Conservation (phyloP, 305 asterid species). For the Solanum hybrid region DNA sequence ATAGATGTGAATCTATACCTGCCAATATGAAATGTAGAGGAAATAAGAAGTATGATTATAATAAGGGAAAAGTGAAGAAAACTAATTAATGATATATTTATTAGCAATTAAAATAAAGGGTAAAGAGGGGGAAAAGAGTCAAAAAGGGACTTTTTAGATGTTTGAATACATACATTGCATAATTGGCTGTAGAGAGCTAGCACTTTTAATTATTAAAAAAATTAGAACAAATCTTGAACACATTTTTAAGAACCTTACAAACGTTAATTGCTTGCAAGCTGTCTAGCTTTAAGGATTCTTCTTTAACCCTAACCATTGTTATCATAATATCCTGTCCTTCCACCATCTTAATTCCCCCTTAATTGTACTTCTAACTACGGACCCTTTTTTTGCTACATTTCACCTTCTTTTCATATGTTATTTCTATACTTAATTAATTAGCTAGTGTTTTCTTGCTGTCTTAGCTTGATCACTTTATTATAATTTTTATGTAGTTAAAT, state of each 20-base stretch:
- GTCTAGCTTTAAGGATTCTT: slow-evolving; percentile 50
- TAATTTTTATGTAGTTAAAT: not conserved
- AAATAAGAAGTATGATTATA: not conserved
- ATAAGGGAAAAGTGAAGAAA: not conserved
- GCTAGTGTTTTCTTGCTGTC: slow-evolving; percentile 18
- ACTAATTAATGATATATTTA: not conserved
- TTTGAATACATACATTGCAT: slow-evolving; percentile 5
- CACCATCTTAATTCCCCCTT: not conserved
- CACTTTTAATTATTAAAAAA: not conserved
- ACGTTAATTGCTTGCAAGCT: slow-evolving; percentile 59
- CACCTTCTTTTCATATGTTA: not conserved
- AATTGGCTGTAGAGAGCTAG: not conserved
- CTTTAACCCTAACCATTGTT: not conserved
- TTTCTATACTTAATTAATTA: slow-evolving; percentile 2
- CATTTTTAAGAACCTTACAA: slow-evolving; percentile 10
- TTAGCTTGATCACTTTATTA: not conserved
- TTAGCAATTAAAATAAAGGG: not conserved
- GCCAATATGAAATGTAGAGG: not conserved
- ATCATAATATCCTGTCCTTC: slow-evolving; percentile 2
- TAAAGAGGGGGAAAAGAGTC: slow-evolving; percentile 1
- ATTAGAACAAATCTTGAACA: not conserved
- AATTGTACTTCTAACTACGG: slow-evolving; percentile 37
- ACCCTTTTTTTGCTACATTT: slow-evolving; percentile 7
- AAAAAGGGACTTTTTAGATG: slow-evolving; percentile 15
- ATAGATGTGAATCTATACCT: not conserved